phyloP scores from a whole-genome alignment of 306 rosid species.

The Heteromeles arbutifolia region DNA sequence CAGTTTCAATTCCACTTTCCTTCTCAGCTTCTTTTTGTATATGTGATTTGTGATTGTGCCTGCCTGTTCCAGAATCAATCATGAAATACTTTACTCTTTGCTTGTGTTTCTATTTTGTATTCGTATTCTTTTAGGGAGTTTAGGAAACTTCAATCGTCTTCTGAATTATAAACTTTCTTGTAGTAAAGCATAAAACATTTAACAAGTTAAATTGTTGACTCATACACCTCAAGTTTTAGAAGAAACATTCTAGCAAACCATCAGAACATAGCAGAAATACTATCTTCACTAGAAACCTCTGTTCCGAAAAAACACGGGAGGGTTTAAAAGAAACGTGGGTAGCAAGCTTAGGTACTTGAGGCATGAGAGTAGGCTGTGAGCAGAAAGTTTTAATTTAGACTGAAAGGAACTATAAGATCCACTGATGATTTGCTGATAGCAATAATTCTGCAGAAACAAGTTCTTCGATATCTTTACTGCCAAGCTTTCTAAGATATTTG shows the following conservation, averaged over 20 bases:
- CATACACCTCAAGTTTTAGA: neutral
- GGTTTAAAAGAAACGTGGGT: neutral
- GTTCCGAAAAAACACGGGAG: neutral
- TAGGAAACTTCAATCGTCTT: neutral
- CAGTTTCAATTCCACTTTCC: neutral
- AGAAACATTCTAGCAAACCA: neutral
- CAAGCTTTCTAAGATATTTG: neutral
- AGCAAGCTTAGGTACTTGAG: neutral
- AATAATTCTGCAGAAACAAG: neutral
- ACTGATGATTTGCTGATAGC: neutral
- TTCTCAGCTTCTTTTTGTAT: neutral
- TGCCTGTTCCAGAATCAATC: neutral
- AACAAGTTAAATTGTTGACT: neutral
- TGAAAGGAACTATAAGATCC: neutral
- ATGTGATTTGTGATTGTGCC: neutral
- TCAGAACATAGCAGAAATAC: neutral
- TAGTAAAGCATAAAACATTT: neutral
- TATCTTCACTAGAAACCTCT: neutral
- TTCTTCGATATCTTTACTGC: neutral
- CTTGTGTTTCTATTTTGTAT: neutral
- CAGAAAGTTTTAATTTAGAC: neutral
- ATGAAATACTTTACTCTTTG: neutral
- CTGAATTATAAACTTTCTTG: neutral
- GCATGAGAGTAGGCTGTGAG: neutral
- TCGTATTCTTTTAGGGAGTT: neutral